Percentiles rank a stretch among this genome's conserved stretches.
These are phyloP conservation scores for Gelatoporia subvermispora DNA, from an alignment of 768 basidiomycete species.

Conservation along the genomic window DNA sequence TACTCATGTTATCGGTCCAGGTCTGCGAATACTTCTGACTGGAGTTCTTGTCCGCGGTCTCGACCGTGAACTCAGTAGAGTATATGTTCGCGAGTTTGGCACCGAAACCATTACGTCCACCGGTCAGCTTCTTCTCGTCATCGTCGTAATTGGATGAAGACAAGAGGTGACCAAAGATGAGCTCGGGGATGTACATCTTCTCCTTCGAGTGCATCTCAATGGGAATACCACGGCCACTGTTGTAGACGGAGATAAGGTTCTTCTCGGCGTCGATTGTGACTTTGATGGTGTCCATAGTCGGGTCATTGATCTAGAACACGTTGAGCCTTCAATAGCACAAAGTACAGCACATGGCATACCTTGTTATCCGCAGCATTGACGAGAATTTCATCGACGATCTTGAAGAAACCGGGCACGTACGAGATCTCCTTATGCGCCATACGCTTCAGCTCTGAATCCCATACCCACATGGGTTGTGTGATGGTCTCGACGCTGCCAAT, in stretches of 20 bases:
- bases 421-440: conserved; percentile 81
- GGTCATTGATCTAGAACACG: conserved; percentile 74
- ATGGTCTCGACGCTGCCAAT: conserved; percentile 93
- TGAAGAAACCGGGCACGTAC: conserved; percentile 97
- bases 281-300: conserved; percentile 87
- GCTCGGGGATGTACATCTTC: conserved; percentile 92
- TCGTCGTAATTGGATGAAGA: conserved; percentile 98
- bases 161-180: conserved; percentile 94
- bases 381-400: conserved; percentile 98
- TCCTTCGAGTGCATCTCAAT: conserved; percentile 93
- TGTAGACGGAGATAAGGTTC: conserved; percentile 85
- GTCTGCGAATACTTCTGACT: conserved; percentile 92
- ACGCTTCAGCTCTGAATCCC: conserved; percentile 75
- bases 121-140: conserved; percentile 96
- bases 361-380: conserved; percentile 99
- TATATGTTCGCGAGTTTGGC: conserved; percentile 99
- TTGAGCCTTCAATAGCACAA: neutral
- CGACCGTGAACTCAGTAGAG: conserved; percentile 91
- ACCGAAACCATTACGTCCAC: conserved; percentile 97
- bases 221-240: conserved; percentile 95
- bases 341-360: conserved; percentile 38
- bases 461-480: conserved; percentile 90
- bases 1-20: conserved; percentile 91
- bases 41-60: conserved; percentile 87
- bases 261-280: conserved; percentile 81